These are phyloP conservation scores for Lipomyces orientalis DNA, from an alignment of 805 yeast species.

Conservation along the genomic window DNA sequence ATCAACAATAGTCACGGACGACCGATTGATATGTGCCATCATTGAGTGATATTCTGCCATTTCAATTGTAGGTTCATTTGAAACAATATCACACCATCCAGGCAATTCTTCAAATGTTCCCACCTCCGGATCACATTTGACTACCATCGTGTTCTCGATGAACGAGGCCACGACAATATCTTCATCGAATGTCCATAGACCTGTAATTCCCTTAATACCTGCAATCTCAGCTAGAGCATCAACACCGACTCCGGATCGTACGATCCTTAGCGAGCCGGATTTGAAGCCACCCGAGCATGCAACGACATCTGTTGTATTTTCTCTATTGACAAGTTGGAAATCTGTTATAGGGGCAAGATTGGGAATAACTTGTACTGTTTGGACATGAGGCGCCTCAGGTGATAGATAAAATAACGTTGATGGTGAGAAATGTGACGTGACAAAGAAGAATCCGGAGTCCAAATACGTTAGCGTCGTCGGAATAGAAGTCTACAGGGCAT, in stretches of 20 bases:
- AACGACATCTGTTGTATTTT: slow-evolving; percentile 26
- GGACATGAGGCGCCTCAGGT: slow-evolving; percentile 28
- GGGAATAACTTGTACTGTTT: slow-evolving; percentile 27
- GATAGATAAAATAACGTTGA: slow-evolving; percentile 31
- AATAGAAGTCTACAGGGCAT: slow-evolving; percentile 28
- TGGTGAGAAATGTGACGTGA: slow-evolving; percentile 38
- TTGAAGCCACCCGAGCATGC: slow-evolving; percentile 39
- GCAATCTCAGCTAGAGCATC: slow-evolving; percentile 25
- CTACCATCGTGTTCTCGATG: slow-evolving; percentile 28
- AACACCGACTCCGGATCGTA: slow-evolving; percentile 36
- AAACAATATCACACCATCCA: slow-evolving; percentile 23
- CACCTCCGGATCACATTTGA: slow-evolving; percentile 21
- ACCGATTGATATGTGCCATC: slow-evolving; percentile 13
- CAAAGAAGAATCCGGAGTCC: slow-evolving; percentile 35
- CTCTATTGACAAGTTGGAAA: slow-evolving; percentile 28
- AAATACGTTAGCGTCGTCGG: slow-evolving; percentile 36
- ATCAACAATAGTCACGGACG: slow-evolving; percentile 9
- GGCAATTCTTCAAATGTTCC: slow-evolving; percentile 19
- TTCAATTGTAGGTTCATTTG: slow-evolving; percentile 23
- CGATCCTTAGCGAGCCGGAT: slow-evolving; percentile 34
- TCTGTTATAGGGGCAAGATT: slow-evolving; percentile 39
- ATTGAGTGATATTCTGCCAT: slow-evolving; percentile 10
- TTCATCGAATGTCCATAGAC: slow-evolving; percentile 29
- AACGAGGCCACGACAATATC: slow-evolving; percentile 30
- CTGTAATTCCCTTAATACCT: slow-evolving; percentile 26